These are phyloP conservation scores for Rhizomucor pusillus DNA, from an alignment of 371 early-diverging fungal genomes.

Conservation along the genomic window DNA sequence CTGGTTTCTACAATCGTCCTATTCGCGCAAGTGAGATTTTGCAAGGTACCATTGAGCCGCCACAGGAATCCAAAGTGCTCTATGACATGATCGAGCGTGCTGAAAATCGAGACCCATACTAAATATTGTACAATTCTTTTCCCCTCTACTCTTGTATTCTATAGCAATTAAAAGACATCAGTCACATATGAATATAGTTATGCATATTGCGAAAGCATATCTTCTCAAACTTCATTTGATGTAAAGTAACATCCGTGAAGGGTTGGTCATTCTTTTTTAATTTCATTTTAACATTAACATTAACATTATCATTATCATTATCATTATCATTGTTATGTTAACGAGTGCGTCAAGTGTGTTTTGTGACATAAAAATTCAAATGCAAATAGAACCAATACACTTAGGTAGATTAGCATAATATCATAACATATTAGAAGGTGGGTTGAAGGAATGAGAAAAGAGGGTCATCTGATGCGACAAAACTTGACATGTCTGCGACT, in stretches of 20 bases:
- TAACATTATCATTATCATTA: no score
- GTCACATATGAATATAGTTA: not conserved
- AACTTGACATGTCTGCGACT: not conserved
- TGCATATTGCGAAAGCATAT: not conserved
- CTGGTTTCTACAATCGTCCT: slow-evolving; percentile 49
- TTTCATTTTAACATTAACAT: no score
- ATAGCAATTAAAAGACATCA: not conserved
- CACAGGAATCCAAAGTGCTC: slow-evolving; percentile 25
- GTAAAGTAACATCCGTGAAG: no score
- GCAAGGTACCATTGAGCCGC: slow-evolving; percentile 25
- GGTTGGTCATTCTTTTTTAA: no score
- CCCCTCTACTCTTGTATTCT: not conserved
- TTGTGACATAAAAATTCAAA: no score
- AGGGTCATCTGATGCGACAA: no score
- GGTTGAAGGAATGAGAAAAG: no score
- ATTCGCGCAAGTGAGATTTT: slow-evolving; percentile 51
- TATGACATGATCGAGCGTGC: slow-evolving; percentile 41
- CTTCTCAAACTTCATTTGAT: not conserved
- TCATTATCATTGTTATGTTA: no score
- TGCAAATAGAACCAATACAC: no score
- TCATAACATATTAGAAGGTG: no score
- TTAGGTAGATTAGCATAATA: no score
- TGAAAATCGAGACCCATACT: slow-evolving; percentile 32
- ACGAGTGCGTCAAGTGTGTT: no score
- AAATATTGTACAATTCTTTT: not conserved